A percentile compares a stretch with the other conserved stretches of the same genome.
phyloP scores from a whole-genome alignment of 1,139 yeast species.

The Saccharomyces uvarum region DNA sequence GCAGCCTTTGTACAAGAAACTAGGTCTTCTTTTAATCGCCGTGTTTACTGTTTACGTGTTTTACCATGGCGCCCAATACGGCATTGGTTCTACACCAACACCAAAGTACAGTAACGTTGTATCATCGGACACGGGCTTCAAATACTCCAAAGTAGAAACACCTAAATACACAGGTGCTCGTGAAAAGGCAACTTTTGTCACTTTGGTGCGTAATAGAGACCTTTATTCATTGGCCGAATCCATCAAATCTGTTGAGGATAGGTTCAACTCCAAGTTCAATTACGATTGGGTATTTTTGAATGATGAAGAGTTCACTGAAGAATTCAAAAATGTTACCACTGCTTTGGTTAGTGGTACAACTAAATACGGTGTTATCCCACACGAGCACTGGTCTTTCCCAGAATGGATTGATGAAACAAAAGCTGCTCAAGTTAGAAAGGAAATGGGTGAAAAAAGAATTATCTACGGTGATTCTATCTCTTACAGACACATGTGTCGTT shows the following conservation, averaged over 20 bases:
- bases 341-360: conserved; percentile 39
- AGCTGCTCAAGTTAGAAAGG: conserved; percentile 46
- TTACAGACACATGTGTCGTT: conserved; percentile 72
- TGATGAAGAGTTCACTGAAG: conserved; percentile 45
- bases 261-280: conserved; percentile 58
- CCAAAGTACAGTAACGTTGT: not conserved
- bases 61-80: conserved; percentile 4
- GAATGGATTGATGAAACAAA: conserved; percentile 50
- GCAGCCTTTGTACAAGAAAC: conserved; percentile 7
- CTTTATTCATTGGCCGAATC: conserved; percentile 50
- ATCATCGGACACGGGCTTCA: conserved; percentile 12
- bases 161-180: conserved; percentile 17
- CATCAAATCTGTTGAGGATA: conserved; percentile 57
- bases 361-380: conserved; percentile 42
- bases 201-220: conserved; percentile 67
- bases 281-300: conserved; percentile 78
- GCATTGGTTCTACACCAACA: not conserved
- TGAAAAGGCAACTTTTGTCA: conserved; percentile 63
- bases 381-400: conserved; percentile 48
- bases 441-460: conserved; percentile 42
- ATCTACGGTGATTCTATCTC: conserved; percentile 56
- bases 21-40: conserved; percentile 7
- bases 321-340: conserved; percentile 35
- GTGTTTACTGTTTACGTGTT: conserved; percentile 8
- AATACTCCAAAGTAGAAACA: conserved; percentile 13